These are phyloP conservation scores for Trametes cingulata DNA, from an alignment of 768 basidiomycete genomes.

Conservation along the genomic window DNA sequence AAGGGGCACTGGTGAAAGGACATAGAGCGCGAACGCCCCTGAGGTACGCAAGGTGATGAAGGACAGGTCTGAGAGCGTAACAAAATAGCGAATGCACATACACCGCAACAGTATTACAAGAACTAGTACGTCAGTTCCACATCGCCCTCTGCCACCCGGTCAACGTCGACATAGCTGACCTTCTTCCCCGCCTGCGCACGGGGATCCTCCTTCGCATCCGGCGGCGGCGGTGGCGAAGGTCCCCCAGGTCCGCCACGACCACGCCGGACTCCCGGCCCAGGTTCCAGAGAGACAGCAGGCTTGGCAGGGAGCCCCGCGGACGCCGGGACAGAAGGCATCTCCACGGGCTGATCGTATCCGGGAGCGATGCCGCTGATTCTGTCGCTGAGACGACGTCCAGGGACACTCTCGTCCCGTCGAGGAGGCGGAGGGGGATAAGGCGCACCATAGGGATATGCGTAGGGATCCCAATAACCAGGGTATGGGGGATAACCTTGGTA, in stretches of 20 bases:
- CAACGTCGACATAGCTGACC: slow-evolving; percentile 96
- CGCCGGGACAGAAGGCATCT: slow-evolving; percentile 47
- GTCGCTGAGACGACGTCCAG: slow-evolving; percentile 70
- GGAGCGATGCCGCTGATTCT: slow-evolving; percentile 78
- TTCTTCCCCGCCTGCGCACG: slow-evolving; percentile 85
- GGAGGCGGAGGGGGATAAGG: slow-evolving; percentile 39
- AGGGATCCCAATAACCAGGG: slow-evolving; percentile 50
- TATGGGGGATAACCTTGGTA: slow-evolving; percentile 42
- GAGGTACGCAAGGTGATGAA: background rate
- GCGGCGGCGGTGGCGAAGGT: slow-evolving; percentile 76
- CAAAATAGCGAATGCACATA: slow-evolving; percentile 12
- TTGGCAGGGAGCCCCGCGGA: slow-evolving; percentile 81
- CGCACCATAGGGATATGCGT: slow-evolving; percentile 42
- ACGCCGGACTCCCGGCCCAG: slow-evolving; percentile 47
- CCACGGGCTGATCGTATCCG: slow-evolving; percentile 42
- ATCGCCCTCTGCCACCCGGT: slow-evolving; percentile 78
- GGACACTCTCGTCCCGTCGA: slow-evolving; percentile 60
- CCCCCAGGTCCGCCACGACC: slow-evolving; percentile 45
- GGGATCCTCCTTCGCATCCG: slow-evolving; percentile 91
- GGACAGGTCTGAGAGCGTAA: background rate
- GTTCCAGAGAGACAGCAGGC: slow-evolving; percentile 49
- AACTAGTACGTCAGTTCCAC: slow-evolving; percentile 42
- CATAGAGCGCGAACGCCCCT: background rate
- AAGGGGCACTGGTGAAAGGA: background rate
- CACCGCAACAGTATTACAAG: slow-evolving; percentile 21